Evolutionary conservation across 1,139 yeast genomes (phyloP).

Genomic region (Wickerhamomyces sp.): DNA sequence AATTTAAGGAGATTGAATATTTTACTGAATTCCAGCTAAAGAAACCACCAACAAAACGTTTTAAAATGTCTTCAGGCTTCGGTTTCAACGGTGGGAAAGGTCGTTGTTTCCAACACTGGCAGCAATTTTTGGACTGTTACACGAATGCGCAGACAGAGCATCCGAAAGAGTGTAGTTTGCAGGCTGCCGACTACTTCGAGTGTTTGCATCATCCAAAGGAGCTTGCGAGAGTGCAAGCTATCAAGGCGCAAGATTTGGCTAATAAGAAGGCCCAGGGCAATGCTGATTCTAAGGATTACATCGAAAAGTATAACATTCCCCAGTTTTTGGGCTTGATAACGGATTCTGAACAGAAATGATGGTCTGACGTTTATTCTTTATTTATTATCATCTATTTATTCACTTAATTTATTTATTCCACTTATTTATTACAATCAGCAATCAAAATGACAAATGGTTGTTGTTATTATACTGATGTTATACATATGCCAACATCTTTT

Average conservation of each 20-base stretch:
- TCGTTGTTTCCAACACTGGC: slow-evolving; percentile 44
- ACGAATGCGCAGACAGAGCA: slow-evolving; percentile 34
- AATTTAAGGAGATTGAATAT: too few species aligned
- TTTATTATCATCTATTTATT: slow-evolving; percentile 4
- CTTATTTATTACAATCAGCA: slow-evolving; percentile 1
- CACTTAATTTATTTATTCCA: not conserved
- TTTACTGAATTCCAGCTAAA: too few species aligned
- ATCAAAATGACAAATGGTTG: not conserved
- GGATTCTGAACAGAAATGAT: slow-evolving; percentile 1
- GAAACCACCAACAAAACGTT: not conserved
- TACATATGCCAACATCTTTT: slow-evolving; percentile 78
- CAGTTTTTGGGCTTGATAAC: slow-evolving; percentile 27
- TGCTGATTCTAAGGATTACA: slow-evolving; percentile 7
- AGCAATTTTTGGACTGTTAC: slow-evolving; percentile 41
- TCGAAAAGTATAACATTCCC: slow-evolving; percentile 22
- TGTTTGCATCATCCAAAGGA: slow-evolving; percentile 46
- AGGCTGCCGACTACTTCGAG: slow-evolving; percentile 43
- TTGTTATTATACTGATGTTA: not conserved
- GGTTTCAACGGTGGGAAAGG: slow-evolving; percentile 42
- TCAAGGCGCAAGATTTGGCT: slow-evolving; percentile 25
- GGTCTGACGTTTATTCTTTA: slow-evolving; percentile 3
- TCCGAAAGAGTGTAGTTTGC: slow-evolving; percentile 33
- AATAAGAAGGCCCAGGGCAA: slow-evolving; percentile 17
- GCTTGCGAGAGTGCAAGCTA: slow-evolving; percentile 21
- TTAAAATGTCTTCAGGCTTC: slow-evolving; percentile 32